Base-by-base conservation (phyloP, 2,329 filamentous ascomycete species). In the Colletotrichum lini region DNA sequence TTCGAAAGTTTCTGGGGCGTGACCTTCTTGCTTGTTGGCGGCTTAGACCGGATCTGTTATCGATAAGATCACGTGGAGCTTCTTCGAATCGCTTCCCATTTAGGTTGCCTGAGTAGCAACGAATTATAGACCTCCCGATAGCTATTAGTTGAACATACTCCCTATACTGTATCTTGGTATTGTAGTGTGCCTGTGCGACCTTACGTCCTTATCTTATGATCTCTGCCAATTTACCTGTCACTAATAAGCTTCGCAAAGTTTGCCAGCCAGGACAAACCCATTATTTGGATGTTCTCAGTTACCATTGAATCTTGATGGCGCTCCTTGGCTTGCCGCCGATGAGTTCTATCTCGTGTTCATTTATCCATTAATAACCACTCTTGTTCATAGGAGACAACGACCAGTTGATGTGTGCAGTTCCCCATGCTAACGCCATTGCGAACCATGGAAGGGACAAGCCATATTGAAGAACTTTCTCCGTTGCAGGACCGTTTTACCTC, bases 11-110 rank as follows among this genome's bases (percentile, higher is more conserved):
- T 65, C 63, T 45, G 30, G 42, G n/a, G 6, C 35, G 30, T 40
- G n/a, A 30, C 26, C 21, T 38, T 38, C 35, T 38, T 18, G 54
- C 35, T 21, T 42, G 40, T 35, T 35, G 30, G 40, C 49, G 15
- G 13, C 26, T 21, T 45, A 65, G 15, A 13, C 9, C 60, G 5
- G 2, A 26, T 26, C 6, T 56, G 12, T 68, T 73, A 73, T 72
- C 72, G 72, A 73, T 73, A 59, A 71, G 67, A 35, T 61, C 68
- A 72, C 71, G 71, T 73, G 71, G 3, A 16, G 9, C 26, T 21
- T 13, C 13, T 47, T 18, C 3, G 9, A 45, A 42, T 49, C 23
- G 18, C 56, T 16, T 40, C 30, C 18, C 18, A 45, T 38, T 49
- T 18, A 42, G 9, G 35, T 40, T 62, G 23, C 21, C 59, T 18